These are phyloP conservation scores for Fraxinus sp. DNA, from an alignment of 305 asterid genomes.

Conservation along the genomic window DNA sequence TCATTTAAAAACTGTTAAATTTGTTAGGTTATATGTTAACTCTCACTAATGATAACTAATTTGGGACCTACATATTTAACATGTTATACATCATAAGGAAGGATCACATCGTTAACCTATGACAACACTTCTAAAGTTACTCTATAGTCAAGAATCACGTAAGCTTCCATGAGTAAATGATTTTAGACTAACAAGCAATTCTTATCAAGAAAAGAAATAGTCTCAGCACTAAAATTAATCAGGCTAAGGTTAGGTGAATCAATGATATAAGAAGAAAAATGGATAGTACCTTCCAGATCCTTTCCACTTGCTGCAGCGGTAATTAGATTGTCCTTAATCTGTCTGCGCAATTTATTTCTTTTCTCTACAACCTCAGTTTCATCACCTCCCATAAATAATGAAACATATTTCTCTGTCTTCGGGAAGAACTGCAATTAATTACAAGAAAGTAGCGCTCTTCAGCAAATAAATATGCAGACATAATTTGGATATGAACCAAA, in stretches of 20 bases:
- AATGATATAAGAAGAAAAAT: not conserved
- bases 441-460: slow-evolving; percentile 11
- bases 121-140: not conserved
- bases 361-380: slow-evolving; percentile 64
- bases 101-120: not conserved
- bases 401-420: slow-evolving; percentile 74
- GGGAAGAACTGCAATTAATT: slow-evolving; percentile 80
- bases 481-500: not conserved
- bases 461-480: not conserved
- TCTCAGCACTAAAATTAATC: not conserved
- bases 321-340: slow-evolving; percentile 70
- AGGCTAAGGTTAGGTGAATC: not conserved
- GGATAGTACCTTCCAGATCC: slow-evolving; percentile 79
- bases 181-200: not conserved
- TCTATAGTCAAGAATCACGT: not conserved
- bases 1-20: not conserved
- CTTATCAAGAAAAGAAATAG: not conserved
- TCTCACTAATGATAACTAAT: not conserved
- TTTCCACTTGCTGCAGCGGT: slow-evolving; percentile 94
- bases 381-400: slow-evolving; percentile 85
- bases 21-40: not conserved
- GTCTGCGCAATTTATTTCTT: slow-evolving; percentile 63
- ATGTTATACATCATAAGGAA: not conserved
- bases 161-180: slow-evolving; percentile 1
- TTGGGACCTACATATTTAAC: not conserved